A percentile compares a stretch with the other conserved stretches of the same genome.
These are phyloP conservation scores for sorghum (Sorghum bicolor) DNA, from an alignment of 176 grass and related monocot species.

Conservation along the genomic window DNA sequence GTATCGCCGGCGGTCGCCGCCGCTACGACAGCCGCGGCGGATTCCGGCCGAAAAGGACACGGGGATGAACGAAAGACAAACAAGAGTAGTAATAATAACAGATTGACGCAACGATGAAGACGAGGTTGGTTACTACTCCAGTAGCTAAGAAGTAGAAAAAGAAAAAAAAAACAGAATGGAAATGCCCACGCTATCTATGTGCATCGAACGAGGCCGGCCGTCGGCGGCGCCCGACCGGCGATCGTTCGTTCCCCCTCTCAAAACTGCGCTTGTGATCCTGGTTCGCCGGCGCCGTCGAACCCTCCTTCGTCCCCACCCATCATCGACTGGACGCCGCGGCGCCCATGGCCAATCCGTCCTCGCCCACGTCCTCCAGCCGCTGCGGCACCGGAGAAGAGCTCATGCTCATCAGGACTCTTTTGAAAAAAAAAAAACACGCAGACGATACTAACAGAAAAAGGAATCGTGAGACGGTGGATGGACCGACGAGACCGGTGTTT, in stretches of 20 bases:
- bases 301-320: not conserved
- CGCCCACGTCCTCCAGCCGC: not conserved
- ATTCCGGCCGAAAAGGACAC: not conserved
- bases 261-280: slow-evolving; percentile 31
- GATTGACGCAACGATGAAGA: not conserved
- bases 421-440: not conserved
- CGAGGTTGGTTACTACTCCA: not conserved
- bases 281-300: not conserved
- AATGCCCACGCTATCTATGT: slow-evolving; percentile 46
- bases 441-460: not conserved
- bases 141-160: not conserved
- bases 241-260: slow-evolving; percentile 30
- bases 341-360: not conserved
- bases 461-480: not conserved
- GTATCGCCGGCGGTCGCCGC: slow-evolving; percentile 15
- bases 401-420: not conserved
- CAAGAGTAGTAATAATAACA: not conserved
- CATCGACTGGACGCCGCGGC: slow-evolving; percentile 13
- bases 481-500: no score
- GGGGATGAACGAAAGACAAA: not conserved
- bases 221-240: not conserved
- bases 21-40: not conserved
- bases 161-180: slow-evolving; percentile 15
- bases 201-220: slow-evolving; percentile 13
- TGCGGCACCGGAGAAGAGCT: not conserved